Evolutionary conservation across 2,329 filamentous ascomycete species (phyloP), one percentile per base, ranked within the genome.

Genomic region (Diaporthe eres): DNA sequence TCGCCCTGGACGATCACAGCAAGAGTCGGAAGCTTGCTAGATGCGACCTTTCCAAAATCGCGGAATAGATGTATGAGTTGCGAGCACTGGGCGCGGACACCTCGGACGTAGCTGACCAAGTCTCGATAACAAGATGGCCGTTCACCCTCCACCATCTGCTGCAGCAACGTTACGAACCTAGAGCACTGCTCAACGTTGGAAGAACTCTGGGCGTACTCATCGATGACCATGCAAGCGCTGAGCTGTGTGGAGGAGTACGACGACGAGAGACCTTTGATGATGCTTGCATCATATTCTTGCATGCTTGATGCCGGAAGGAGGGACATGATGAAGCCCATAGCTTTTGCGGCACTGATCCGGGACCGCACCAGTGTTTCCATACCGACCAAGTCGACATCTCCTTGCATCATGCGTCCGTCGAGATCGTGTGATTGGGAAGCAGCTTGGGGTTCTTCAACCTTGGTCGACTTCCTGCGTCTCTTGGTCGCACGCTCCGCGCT

Each of bases 391-490:
- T 99, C 97, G 63, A 98, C 93, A 81, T 99, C 97, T 71, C 97
- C 97, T 82, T 96, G 94, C 87, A 99, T 95, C 93, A 99, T 98
- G 79, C 98, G 96, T 13, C 96, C 97, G 83, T 99, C 97, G 25
- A 99, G 95, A 83, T 99, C 98, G 84, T 99, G 97, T 1, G 94
- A 91, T n/a, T 94, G 87, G n/a, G 87, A 90, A 5, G 90, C 85
- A 1, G 90, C 86, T 1, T 90, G 86, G 12, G 89, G 85, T 39
- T 96, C 93, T 73, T 97, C 94, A 28, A 90, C 86, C 86, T 97
- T 98, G n/a, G 94, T 92, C 0, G 94, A 94, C 84, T 95, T 97
- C 77, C 95, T 92, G 47, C 95, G 91, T 78, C 95, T 92, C 84
- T 97, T 95, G 2, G 92, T 87, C 19, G 92, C 88, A 76, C 94